Conservation (phyloP, 2,329 filamentous ascomycete species). For the Pestalotiopsis sp. region DNA sequence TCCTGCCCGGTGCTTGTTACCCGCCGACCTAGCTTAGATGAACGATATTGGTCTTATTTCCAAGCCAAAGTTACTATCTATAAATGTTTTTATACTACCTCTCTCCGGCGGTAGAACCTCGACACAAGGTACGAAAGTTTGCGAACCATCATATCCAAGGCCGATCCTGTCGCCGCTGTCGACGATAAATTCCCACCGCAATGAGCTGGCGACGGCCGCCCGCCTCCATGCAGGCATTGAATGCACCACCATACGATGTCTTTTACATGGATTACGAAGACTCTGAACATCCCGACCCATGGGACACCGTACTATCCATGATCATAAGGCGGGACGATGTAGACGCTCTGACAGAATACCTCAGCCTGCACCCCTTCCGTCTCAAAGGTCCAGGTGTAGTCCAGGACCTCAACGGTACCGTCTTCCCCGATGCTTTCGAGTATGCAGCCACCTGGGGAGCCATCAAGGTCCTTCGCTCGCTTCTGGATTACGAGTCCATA, state of each 20-base stretch:
- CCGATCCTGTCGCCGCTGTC: neutral
- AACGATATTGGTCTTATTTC: neutral
- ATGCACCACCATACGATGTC: neutral
- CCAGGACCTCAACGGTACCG: neutral
- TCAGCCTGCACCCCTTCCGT: neutral
- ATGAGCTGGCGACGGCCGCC: neutral
- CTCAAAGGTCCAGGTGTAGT: neutral
- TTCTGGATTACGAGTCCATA: neutral
- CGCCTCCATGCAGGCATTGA: neutral
- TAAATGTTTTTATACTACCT: neutral
- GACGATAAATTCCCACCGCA: neutral
- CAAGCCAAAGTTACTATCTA: neutral
- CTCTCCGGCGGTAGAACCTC: neutral
- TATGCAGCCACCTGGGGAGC: constrained; percentile 1
- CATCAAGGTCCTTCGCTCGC: neutral
- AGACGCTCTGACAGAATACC: neutral
- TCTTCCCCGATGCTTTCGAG: constrained; percentile 1
- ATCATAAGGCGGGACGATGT: neutral
- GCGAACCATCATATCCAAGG: neutral
- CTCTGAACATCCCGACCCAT: neutral
- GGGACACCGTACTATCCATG: neutral
- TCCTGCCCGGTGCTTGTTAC: no score
- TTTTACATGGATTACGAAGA: neutral
- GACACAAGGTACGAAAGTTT: neutral
- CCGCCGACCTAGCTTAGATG: neutral